Percentiles rank a stretch among this genome's conserved stretches.
These are phyloP conservation scores for Lipomyces sp. DNA, from an alignment of 805 yeast genomes.

Conservation along the genomic window DNA sequence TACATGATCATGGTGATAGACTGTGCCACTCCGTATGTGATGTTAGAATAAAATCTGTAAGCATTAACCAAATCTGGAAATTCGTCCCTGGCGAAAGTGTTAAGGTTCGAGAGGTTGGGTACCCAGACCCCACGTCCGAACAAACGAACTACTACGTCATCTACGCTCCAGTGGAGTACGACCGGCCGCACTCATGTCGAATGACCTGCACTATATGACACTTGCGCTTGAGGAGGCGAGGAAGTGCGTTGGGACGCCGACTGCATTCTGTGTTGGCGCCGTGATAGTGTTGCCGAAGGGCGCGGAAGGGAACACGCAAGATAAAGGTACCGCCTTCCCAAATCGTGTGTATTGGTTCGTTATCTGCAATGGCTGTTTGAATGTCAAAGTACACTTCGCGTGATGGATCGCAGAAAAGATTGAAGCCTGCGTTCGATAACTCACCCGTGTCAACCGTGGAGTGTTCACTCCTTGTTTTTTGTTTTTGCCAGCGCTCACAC, in stretches of 20 bases:
- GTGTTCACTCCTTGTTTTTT: not conserved
- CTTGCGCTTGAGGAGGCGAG: conserved; percentile 73
- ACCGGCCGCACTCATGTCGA: no score
- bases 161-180: no score
- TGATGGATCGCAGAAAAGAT: not conserved
- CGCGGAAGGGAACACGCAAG: conserved; percentile 1
- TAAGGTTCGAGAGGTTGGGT: no score
- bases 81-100: no score
- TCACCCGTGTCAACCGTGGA: not conserved
- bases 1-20: no score
- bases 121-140: no score
- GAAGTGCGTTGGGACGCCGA: conserved; percentile 74
- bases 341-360: not conserved
- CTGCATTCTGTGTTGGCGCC: conserved; percentile 95
- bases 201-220: conserved; percentile 52
- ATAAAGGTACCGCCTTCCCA: conserved; percentile 15
- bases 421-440: no score
- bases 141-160: no score
- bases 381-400: not conserved
- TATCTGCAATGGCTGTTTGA: not conserved
- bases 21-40: no score
- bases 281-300: conserved; percentile 43
- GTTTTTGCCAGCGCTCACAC: not conserved
- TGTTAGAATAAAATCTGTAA: no score
- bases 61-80: no score